phyloP scores from a whole-genome alignment of 2,329 filamentous ascomycete species.

The Knufia fluminis region DNA sequence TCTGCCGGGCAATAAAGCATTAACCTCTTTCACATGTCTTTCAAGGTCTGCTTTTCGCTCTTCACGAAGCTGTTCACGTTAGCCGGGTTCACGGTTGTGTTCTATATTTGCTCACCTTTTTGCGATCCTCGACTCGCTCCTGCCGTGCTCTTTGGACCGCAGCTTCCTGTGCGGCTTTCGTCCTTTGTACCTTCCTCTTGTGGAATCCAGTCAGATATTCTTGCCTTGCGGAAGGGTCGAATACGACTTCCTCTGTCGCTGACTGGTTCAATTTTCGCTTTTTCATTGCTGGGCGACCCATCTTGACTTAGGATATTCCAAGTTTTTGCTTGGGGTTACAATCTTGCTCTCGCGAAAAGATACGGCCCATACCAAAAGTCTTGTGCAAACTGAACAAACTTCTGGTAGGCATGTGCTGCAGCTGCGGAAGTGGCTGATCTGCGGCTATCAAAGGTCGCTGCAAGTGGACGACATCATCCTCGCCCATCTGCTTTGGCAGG shows the following conservation, averaged over 20 bases:
- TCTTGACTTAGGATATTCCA: neutral
- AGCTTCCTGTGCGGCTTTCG: conserved; percentile 74
- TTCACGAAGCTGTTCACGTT: conserved; percentile 60
- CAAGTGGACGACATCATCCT: conserved; percentile 3
- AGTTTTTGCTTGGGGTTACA: neutral
- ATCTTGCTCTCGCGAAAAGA: neutral
- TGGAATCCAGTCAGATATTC: conserved; percentile 94
- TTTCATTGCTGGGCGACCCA: conserved; percentile 4
- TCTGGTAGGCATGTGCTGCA: neutral
- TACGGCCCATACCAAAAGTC: no score
- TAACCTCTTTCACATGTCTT: conserved; percentile 68
- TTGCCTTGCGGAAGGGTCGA: conserved; percentile 67
- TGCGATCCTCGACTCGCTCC: conserved; percentile 64
- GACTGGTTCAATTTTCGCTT: conserved; percentile 4
- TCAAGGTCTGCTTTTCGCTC: conserved; percentile 74
- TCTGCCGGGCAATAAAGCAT: conserved; percentile 57
- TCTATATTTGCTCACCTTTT: conserved; percentile 51
- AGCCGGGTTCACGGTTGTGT: neutral
- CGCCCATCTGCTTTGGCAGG: neutral
- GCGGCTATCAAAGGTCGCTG: neutral
- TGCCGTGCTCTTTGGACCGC: conserved; percentile 67
- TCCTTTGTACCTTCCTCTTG: conserved; percentile 82
- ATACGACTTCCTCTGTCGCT: conserved; percentile 62
- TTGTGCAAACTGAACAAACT: conserved; percentile 6
- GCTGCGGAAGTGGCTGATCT: conserved; percentile 1